These are phyloP conservation scores for Micractinium sp. DNA, from an alignment of 139 green algal genomes.

Conservation along the genomic window DNA sequence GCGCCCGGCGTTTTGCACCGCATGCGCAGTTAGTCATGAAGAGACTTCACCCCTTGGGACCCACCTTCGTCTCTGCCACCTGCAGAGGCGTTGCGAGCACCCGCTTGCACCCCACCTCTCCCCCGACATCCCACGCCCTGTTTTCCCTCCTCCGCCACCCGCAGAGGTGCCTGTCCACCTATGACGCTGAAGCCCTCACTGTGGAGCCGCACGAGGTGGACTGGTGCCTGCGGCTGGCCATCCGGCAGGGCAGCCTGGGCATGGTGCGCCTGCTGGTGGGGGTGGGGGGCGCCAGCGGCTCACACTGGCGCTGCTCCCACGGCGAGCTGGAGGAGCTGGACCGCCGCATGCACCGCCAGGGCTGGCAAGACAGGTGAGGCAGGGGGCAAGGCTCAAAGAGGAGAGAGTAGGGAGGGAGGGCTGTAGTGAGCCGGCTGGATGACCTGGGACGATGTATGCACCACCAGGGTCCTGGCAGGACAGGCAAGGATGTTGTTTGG, in stretches of 20 bases:
- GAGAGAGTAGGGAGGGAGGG: background rate
- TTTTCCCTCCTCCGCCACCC: no score
- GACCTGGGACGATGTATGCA: no score
- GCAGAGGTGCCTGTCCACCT: no score
- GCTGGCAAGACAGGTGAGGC: background rate
- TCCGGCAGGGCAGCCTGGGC: background rate
- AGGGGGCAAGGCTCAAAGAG: background rate
- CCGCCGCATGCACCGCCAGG: background rate
- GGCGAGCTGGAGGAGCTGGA: background rate
- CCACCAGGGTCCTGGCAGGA: no score
- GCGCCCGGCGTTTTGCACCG: no score
- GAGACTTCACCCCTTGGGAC: no score
- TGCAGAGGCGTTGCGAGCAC: no score
- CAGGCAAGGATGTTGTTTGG: no score
- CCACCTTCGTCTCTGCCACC: no score
- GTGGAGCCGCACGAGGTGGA: background rate
- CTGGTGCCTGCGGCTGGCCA: background rate
- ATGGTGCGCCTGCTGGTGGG: conserved; percentile 6
- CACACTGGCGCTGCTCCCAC: background rate
- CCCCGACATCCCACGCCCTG: no score
- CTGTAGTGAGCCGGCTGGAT: background rate
- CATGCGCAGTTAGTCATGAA: no score
- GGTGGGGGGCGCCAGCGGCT: background rate
- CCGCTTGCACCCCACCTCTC: no score
- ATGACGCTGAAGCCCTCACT: background rate